Conservation (phyloP, 2,329 filamentous ascomycete species). For the Diaporthe citrichinensis region DNA sequence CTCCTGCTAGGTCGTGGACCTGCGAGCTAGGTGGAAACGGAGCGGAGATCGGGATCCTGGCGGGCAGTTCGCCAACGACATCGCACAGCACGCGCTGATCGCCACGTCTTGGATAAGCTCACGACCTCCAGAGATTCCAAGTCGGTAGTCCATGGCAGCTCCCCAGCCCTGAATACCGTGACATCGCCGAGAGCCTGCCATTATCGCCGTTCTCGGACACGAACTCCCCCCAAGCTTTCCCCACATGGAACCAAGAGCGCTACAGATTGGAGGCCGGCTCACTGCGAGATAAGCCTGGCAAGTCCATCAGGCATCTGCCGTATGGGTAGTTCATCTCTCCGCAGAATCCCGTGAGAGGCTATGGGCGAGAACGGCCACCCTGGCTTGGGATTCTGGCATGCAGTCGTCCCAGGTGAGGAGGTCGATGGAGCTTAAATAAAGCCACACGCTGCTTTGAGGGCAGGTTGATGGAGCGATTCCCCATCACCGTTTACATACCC, state of each 20-base stretch:
- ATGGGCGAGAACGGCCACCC: slow-evolving; percentile 14
- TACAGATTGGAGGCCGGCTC: slow-evolving; percentile 8
- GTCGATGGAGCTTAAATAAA: slow-evolving; percentile 3
- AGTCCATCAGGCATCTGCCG: background rate
- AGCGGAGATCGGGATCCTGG: background rate
- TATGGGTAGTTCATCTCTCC: background rate
- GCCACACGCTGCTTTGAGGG: too few relatives aligned
- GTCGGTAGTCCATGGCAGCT: background rate
- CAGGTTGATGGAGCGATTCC: background rate
- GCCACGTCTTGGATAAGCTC: background rate
- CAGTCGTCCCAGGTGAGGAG: background rate
- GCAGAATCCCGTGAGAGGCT: background rate
- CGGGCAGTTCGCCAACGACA: background rate
- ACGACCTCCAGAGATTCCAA: too few relatives aligned
- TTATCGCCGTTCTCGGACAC: slow-evolving; percentile 29
- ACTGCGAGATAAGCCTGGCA: slow-evolving; percentile 22
- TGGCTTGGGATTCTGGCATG: background rate
- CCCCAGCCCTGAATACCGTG: background rate
- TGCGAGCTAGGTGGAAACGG: background rate
- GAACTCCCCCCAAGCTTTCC: background rate
- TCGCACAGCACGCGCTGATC: background rate
- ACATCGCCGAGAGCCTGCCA: slow-evolving; percentile 4
- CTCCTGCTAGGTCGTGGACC: background rate
- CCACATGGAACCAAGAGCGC: background rate
- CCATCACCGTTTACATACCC: background rate